Base-by-base conservation (phyloP, 2,329 filamentous ascomycete genomes). In the Aspergillus ruber region DNA sequence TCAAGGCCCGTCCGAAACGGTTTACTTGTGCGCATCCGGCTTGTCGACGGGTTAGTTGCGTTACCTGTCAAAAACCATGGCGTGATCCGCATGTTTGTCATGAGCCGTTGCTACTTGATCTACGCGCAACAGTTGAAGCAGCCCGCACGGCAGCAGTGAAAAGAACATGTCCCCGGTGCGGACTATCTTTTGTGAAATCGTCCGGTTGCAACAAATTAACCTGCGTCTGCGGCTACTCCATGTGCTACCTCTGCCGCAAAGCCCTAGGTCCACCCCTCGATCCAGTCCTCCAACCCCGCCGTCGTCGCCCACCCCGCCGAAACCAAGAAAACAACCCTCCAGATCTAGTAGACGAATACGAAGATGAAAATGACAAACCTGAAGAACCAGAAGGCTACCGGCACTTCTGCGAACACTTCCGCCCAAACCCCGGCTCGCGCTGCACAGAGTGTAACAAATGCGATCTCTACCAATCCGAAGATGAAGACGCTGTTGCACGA, bases 131-230 rank as follows among this genome's bases (percentile, higher is more conserved):
- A 55, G 85, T 97, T 55, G 93, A 97, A 71, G 85, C 90, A 56
- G 91, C 90, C 47, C 93, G 94, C 75, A 95, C 90, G 52, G 83
- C 90, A 63, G 91, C 91, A 20, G 83, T 97, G 65, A 98, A 97
- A 72, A 86, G 93, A 44, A 91, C 93, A 8, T 98, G 93, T 65
- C 93, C 93, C 7, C 82, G 85, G 42, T 98, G 93, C 74, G 85
- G 88, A 57, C 88, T 90, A 8, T 88, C 85, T 13, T 97, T 97
- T 65, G 88, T 98, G 70, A 97, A 97, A 68, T 85, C 83, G 6
- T 84, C 85, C 21, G 93, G 93, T 60, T 98, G 93, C 78, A 98
- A 98, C 75, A 97, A 97, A 72, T 78, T 98, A 36, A 91, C 89
- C 5, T 97, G 93, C 64, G 84, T 90, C 13, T 98, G 93, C 69